phyloP scores from a whole-genome alignment of 1,284 basidiomycete species.

The Heterobasidion parviporum region DNA sequence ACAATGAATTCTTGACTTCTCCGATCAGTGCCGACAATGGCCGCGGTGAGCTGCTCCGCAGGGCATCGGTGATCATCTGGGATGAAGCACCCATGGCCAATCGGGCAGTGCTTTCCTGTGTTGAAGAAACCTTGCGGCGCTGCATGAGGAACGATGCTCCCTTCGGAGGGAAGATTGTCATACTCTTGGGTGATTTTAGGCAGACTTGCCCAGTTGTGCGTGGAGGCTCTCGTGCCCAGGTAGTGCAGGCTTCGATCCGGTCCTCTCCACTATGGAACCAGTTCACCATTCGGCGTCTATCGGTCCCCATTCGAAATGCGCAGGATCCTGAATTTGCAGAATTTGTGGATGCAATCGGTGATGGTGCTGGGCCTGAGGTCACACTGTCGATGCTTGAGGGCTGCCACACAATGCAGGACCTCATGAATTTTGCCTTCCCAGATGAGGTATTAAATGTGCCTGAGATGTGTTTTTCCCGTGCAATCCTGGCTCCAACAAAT shows the following conservation, averaged over 20 bases:
- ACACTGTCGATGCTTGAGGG: conserved; percentile 14
- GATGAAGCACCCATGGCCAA: conserved; percentile 34
- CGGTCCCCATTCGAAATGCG: conserved; percentile 27
- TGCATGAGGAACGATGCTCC: conserved; percentile 14
- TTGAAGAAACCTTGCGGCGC: conserved; percentile 16
- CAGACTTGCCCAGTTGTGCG: conserved; percentile 30
- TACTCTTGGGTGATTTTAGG: conserved; percentile 30
- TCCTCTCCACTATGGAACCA: conserved; percentile 24
- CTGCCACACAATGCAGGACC: conserved; percentile 12
- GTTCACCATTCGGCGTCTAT: conserved; percentile 21
- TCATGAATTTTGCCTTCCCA: conserved; percentile 29
- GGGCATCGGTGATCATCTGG: conserved; percentile 24
- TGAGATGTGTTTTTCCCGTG: conserved; percentile 18
- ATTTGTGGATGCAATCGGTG: conserved; percentile 30
- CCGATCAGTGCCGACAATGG: conserved; percentile 18
- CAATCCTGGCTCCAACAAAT: conserved; percentile 31
- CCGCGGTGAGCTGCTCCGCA: conserved; percentile 23
- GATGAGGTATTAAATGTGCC: conserved; percentile 19
- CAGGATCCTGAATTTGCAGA: conserved; percentile 25
- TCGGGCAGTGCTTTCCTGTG: conserved; percentile 23
- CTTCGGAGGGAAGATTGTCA: conserved; percentile 28
- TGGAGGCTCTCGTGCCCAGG: conserved; percentile 18
- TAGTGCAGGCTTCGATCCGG: conserved; percentile 27
- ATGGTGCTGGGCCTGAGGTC: conserved; percentile 23
- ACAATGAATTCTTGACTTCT: conserved; percentile 22